Percentiles rank a stretch among this genome's conserved stretches.
phyloP scores from a whole-genome alignment of 2,329 filamentous ascomycete genomes.

The Emergomyces orientalis region DNA sequence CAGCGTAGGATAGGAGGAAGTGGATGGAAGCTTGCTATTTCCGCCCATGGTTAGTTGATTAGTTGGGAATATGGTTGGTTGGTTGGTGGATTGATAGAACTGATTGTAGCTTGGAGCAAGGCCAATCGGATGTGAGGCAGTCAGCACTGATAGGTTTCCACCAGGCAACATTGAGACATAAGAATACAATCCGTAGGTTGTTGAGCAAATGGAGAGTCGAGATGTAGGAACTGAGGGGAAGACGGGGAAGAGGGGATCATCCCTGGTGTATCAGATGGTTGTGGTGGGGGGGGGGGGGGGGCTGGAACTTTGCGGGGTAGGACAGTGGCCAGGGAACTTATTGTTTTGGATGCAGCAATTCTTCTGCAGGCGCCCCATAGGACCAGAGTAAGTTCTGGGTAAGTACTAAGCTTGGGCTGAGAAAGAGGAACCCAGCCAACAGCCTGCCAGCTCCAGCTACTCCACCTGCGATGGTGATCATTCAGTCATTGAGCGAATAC shows the following conservation, averaged over 20 bases:
- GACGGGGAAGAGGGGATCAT: background rate
- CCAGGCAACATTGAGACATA: background rate
- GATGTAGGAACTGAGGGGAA: background rate
- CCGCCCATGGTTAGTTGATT: constrained; percentile 27
- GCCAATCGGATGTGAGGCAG: background rate
- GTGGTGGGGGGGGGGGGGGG: background rate
- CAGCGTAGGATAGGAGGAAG: constrained; percentile 42
- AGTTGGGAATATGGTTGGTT: background rate
- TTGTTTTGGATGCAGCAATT: no score
- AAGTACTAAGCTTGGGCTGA: no score
- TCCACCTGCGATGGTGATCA: no score
- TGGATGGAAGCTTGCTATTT: constrained; percentile 28
- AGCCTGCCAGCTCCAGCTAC: no score
- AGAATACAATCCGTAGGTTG: background rate
- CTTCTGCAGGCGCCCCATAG: no score
- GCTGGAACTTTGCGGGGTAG: no score
- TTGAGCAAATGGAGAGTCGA: background rate
- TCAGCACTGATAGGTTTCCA: background rate
- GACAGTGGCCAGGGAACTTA: no score
- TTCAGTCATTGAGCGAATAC: no score
- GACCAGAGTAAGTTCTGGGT: no score
- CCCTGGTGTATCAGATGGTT: background rate
- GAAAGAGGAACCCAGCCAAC: no score
- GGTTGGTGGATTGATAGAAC: background rate
- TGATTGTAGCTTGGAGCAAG: background rate